Evolutionary conservation across 2,329 filamentous ascomycete genomes (phyloP), one percentile per base, ranked within the genome.

Genomic region (Phyllosticta ampelicida): DNA sequence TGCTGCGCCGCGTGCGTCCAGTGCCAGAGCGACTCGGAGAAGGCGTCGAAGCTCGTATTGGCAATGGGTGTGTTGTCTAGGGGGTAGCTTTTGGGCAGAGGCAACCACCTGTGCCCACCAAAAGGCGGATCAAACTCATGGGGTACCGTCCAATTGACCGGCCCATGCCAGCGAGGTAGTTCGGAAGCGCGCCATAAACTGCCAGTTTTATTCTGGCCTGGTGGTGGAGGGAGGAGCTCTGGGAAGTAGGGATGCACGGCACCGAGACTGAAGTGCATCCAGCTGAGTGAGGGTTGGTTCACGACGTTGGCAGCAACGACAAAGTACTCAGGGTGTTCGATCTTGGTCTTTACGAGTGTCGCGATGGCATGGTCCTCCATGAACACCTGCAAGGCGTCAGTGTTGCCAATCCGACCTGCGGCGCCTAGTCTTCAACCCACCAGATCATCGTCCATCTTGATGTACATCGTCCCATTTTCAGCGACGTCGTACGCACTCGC

Each of bases 251-350:
- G 77, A 54, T 77, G 71, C 19, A 81, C 73, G 18, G 77, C 76
- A 5, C 77, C 78, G 9, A 78, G 71, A 59, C 80, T 80, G 64
- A 75, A 77, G 62, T 84, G 81, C 18, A 83, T 71, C 70, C 78
- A 77, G 53, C 75, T 74, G 29, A 81, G 75, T 10, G 79, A 72
- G 13, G 79, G 80, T 53, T 80, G 78, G 61, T 83, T 83, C 62
- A 83, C 70, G 20, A 84, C 72, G 61, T 83, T 82, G 54, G 79
- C 79, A 2, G 78, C 80, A 13, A 83, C 76, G 51, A 77, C 69
- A 61, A 75, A 76, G 23, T 75, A 74, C 48, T 80, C 74, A 8
- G 79, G 78, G 29, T 81, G 73, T 3, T 75, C 71, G 53, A 80
- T 66, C 61, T 78, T 78, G 19, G 78, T 79, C 61, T 78, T 77